Evolutionary conservation across 352 stramenopile genomes (phyloP).

Genomic region (Discostella stelligera): DNA sequence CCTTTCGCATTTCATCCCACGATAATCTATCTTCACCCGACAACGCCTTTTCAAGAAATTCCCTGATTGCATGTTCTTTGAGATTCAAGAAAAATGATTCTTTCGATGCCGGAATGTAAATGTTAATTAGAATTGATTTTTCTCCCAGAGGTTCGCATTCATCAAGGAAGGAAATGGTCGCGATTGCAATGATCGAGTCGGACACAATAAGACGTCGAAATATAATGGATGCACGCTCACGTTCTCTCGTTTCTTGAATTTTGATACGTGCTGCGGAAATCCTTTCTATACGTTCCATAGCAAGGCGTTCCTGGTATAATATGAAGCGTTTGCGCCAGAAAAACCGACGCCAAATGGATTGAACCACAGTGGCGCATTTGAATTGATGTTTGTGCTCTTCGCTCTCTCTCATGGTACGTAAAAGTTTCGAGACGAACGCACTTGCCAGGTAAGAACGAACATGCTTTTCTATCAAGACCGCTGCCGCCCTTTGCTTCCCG

Average conservation of each 20-base stretch:
- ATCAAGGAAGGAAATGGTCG: conserved; percentile 41
- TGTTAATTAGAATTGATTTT: conserved; percentile 36
- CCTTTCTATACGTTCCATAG: conserved; percentile 27
- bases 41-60: conserved; percentile 52
- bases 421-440: conserved; percentile 24
- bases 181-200: conserved; percentile 31
- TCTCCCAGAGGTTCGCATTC: conserved; percentile 28
- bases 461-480: conserved; percentile 38
- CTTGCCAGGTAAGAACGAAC: conserved; percentile 34
- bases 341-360: conserved; percentile 35
- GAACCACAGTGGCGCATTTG: conserved; percentile 29
- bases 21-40: conserved; percentile 33
- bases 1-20: conserved; percentile 53
- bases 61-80: conserved; percentile 39
- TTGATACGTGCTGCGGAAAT: conserved; percentile 33
- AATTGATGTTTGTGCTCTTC: conserved; percentile 23
- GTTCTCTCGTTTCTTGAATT: conserved; percentile 32
- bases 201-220: conserved; percentile 43
- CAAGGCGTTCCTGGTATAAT: conserved; percentile 16
- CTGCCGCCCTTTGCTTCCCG: conserved; percentile 14
- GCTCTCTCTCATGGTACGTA: conserved; percentile 27
- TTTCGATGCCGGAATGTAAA: conserved; percentile 51
- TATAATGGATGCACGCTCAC: conserved; percentile 25
- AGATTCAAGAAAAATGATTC: conserved; percentile 50
- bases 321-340: conserved; percentile 38